These are phyloP conservation scores for Colletotrichum liriopes DNA, from an alignment of 2,329 filamentous ascomycete species.

Conservation along the genomic window DNA sequence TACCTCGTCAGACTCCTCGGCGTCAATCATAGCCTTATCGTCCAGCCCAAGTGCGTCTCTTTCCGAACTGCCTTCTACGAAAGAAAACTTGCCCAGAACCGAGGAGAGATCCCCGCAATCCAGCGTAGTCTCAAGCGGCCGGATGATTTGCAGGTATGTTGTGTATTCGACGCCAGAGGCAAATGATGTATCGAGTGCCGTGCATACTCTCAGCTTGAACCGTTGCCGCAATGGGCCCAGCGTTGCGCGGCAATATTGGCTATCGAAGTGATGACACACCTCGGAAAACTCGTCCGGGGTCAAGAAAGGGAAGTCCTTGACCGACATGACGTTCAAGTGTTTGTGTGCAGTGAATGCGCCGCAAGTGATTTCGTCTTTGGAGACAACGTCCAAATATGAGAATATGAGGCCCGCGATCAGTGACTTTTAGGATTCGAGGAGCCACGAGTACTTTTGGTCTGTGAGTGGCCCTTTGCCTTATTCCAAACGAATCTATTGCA, in stretches of 20 bases:
- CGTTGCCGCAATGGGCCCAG: slow-evolving; percentile 68
- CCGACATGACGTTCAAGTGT: slow-evolving; percentile 44
- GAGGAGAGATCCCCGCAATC: slow-evolving; percentile 64
- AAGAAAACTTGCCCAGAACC: slow-evolving; percentile 62
- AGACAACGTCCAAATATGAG: not conserved
- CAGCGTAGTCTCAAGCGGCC: slow-evolving; percentile 62
- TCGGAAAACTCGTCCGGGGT: slow-evolving; percentile 74
- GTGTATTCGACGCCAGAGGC: slow-evolving; percentile 59
- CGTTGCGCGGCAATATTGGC: slow-evolving; percentile 71
- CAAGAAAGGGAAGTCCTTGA: slow-evolving; percentile 74
- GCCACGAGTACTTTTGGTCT: too few relatives aligned
- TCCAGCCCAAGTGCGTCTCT: slow-evolving; percentile 46
- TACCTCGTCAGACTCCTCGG: slow-evolving; percentile 69
- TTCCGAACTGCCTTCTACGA: slow-evolving; percentile 50
- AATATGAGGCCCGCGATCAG: not conserved
- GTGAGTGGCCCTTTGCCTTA: not conserved
- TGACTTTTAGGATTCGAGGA: not conserved
- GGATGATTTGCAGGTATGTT: slow-evolving; percentile 72
- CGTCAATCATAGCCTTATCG: slow-evolving; percentile 65
- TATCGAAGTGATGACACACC: slow-evolving; percentile 75
- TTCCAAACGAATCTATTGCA: not conserved
- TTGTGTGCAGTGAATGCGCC: too few relatives aligned
- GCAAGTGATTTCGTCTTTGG: not conserved
- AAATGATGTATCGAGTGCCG: slow-evolving; percentile 64
- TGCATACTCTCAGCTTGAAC: slow-evolving; percentile 70